Evolutionary conservation across 2,329 filamentous ascomycete species (phyloP).

Genomic region (Xylaria sp.): DNA sequence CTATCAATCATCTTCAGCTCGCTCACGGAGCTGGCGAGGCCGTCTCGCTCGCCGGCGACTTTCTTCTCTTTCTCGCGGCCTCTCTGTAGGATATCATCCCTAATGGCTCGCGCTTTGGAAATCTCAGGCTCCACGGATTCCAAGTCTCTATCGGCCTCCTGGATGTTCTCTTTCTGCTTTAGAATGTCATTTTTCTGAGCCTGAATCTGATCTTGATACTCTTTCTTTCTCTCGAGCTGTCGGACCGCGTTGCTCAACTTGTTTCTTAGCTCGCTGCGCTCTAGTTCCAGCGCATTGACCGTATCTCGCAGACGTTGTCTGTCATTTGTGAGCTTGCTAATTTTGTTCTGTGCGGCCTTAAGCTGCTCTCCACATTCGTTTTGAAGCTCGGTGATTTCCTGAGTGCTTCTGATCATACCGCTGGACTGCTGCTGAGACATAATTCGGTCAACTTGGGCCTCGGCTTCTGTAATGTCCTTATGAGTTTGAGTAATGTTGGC

Average conservation of each 20-base stretch:
- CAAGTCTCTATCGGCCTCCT: conserved; percentile 76
- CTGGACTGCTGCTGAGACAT: conserved; percentile 78
- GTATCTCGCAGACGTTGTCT: conserved; percentile 76
- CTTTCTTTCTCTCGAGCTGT: conserved; percentile 83
- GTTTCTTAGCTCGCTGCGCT: conserved; percentile 78
- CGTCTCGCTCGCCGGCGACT: conserved; percentile 75
- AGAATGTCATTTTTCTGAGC: conserved; percentile 74
- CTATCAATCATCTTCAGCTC: conserved; percentile 79
- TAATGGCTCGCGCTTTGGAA: conserved; percentile 76
- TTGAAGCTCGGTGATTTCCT: conserved; percentile 85
- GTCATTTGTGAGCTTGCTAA: conserved; percentile 74
- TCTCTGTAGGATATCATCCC: conserved; percentile 78
- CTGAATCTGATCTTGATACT: conserved; percentile 76
- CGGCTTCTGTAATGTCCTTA: conserved; percentile 76
- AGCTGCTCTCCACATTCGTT: conserved; percentile 73
- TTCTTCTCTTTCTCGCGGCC: conserved; percentile 78
- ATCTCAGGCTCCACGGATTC: conserved; percentile 80
- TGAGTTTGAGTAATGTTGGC: conserved; percentile 77
- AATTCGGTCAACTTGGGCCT: conserved; percentile 78
- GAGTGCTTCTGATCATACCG: conserved; percentile 73
- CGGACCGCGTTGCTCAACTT: conserved; percentile 76
- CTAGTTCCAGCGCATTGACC: conserved; percentile 77
- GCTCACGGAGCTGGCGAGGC: conserved; percentile 77
- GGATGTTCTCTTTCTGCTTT: conserved; percentile 76
- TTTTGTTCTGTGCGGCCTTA: conserved; percentile 68